These are phyloP conservation scores for Candida sanyaensis DNA, from an alignment of 1,139 yeast species.

Conservation along the genomic window DNA sequence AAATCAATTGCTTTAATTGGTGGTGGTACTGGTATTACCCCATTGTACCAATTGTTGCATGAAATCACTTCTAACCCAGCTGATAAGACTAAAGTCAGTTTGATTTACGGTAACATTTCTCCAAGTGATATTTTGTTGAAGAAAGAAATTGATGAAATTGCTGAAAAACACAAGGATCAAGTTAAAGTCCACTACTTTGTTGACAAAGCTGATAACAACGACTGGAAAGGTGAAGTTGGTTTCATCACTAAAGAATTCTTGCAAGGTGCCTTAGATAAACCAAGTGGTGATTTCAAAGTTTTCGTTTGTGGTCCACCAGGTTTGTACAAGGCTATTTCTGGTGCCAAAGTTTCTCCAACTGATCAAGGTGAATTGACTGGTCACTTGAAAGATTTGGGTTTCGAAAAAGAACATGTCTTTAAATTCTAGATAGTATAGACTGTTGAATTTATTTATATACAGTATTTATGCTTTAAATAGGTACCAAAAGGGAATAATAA, in stretches of 20 bases:
- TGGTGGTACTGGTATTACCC: constrained; percentile 96
- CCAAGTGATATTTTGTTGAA: constrained; percentile 78
- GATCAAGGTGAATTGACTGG: constrained; percentile 97
- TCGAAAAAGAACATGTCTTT: constrained; percentile 82
- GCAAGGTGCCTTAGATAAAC: constrained; percentile 63
- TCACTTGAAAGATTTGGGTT: constrained; percentile 84
- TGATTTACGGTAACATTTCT: constrained; percentile 78
- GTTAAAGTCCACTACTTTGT: constrained; percentile 71
- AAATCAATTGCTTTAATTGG: constrained; percentile 83
- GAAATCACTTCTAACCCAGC: constrained; percentile 75
- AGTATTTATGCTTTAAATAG: too few species aligned
- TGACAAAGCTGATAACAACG: constrained; percentile 63
- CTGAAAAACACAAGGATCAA: constrained; percentile 59
- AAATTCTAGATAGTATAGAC: constrained; percentile 59
- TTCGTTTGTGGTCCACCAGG: constrained; percentile 93
- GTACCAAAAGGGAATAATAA: neutral
- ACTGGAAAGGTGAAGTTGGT: constrained; percentile 84
- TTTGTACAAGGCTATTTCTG: constrained; percentile 54
- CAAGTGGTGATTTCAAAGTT: constrained; percentile 65
- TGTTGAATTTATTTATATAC: neutral
- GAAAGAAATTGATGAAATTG: constrained; percentile 75
- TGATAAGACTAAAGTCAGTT: constrained; percentile 71
- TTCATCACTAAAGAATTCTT: constrained; percentile 79
- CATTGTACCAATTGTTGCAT: constrained; percentile 86
- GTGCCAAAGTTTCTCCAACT: constrained; percentile 77